These are phyloP conservation scores for Gleditsia sinensis DNA, from an alignment of 306 rosid genomes.

Conservation along the genomic window DNA sequence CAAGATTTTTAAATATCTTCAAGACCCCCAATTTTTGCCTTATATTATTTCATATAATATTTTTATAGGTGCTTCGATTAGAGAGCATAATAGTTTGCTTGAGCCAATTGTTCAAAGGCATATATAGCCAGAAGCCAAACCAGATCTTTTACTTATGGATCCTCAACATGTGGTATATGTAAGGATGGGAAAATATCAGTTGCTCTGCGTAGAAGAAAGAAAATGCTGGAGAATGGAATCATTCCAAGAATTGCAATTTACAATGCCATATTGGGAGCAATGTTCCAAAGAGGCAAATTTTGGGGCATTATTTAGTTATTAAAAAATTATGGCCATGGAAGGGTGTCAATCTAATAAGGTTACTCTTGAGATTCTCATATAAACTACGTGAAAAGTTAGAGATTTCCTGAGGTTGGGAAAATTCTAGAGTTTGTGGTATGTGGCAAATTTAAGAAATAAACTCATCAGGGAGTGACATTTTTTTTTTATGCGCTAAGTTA, in stretches of 20 bases:
- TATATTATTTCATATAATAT: slow-evolving; percentile 36
- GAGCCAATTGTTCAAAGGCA: slow-evolving; percentile 31
- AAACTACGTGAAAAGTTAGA: slow-evolving; percentile 21
- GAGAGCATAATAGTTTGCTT: slow-evolving; percentile 11
- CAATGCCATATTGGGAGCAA: slow-evolving; percentile 32
- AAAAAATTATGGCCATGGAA: slow-evolving; percentile 34
- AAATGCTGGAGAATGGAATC: slow-evolving; percentile 37
- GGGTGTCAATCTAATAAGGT: slow-evolving; percentile 34
- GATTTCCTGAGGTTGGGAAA: slow-evolving; percentile 16
- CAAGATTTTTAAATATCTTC: slow-evolving; percentile 27
- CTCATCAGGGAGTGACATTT: background rate
- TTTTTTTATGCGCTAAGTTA: background rate
- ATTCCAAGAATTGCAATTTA: slow-evolving; percentile 38
- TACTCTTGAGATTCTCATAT: slow-evolving; percentile 31
- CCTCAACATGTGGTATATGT: slow-evolving; percentile 34
- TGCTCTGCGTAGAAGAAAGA: slow-evolving; percentile 38
- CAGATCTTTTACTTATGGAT: slow-evolving; percentile 38
- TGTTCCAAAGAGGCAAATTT: slow-evolving; percentile 30
- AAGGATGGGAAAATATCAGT: slow-evolving; percentile 34
- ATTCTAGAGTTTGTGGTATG: slow-evolving; percentile 19
- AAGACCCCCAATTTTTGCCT: slow-evolving; percentile 18
- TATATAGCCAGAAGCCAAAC: slow-evolving; percentile 38
- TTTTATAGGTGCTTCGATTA: slow-evolving; percentile 44
- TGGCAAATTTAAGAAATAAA: background rate
- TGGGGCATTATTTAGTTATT: slow-evolving; percentile 24